Conservation (phyloP, 2,329 filamentous ascomycete species). For the Epichloe bromicola region DNA sequence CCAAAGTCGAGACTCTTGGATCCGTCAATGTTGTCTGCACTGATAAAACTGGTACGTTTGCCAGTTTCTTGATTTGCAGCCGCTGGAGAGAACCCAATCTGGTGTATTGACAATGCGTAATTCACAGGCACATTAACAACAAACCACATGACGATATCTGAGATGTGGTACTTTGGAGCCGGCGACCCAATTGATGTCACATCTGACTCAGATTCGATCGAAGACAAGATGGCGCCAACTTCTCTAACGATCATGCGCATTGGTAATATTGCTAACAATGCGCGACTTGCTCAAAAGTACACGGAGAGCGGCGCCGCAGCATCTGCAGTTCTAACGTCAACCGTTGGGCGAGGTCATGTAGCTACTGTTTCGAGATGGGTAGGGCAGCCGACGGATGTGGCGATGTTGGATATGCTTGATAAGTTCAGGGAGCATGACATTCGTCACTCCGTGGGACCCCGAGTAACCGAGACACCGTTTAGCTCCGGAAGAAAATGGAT, state of each 20-base stretch:
- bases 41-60: slow-evolving; percentile 69
- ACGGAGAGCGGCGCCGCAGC: slow-evolving; percentile 59
- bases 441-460: slow-evolving; percentile 69
- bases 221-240: slow-evolving; percentile 54
- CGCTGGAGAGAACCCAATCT: not conserved
- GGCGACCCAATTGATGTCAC: slow-evolving; percentile 38
- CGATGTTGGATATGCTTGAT: slow-evolving; percentile 89
- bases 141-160: slow-evolving; percentile 96
- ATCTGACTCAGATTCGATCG: slow-evolving; percentile 39
- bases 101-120: not conserved
- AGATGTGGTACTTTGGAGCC: slow-evolving; percentile 87
- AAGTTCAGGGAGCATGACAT: slow-evolving; percentile 85
- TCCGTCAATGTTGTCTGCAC: slow-evolving; percentile 99
- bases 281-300: slow-evolving; percentile 59
- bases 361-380: slow-evolving; percentile 76
- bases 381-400: slow-evolving; percentile 92
- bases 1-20: slow-evolving; percentile 91
- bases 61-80: not conserved
- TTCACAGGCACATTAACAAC: slow-evolving; percentile 69
- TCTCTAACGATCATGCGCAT: slow-evolving; percentile 74
- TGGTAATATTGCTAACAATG: slow-evolving; percentile 95
- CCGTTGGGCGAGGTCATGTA: slow-evolving; percentile 47
- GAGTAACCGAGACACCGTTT: slow-evolving; percentile 80
- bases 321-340: slow-evolving; percentile 69
- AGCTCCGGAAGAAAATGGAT: slow-evolving; percentile 99